Evolutionary conservation across 108 stramenopile genomes (phyloP), one percentile per base, ranked within the genome.

Genomic region (Nannochloropsis salina): DNA sequence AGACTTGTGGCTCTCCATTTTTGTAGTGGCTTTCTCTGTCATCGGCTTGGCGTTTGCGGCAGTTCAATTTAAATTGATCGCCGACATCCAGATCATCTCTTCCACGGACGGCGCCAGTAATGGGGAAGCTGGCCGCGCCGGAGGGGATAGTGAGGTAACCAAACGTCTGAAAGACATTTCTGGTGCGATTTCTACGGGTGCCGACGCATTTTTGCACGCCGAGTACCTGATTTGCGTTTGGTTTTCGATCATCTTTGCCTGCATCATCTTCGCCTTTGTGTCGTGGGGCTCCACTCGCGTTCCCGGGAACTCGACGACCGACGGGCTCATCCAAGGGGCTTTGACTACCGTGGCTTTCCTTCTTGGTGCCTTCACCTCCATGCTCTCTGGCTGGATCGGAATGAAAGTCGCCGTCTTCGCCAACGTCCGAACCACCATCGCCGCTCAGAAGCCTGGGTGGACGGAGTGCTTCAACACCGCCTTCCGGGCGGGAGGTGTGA

Each of bases 361-460:
- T 79, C 89, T 98, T 31, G 98, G 98, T 83, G 97, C 97, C 80
- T n/a, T 90, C 79, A 92, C 96, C 41, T 95, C 95, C 21, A 95
- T 93, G 41, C 22, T 89, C 15, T 88, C 94, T 42, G 95, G 97
- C 90, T 88, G 95, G 94, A 93, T 97, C 86, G 98, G 98, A 81
- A 99, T 99, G 98, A 95, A 96, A 93, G 96, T 98, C 42, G 98
- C 98, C 79, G 96, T 97, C 80, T 95, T 93, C 90, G 94, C 96
- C 83, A 99, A 97, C 87, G 97, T 97, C 42, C 95, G 97, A 85
- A 98, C 97, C 51, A 97, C 97, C 61, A 91, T 97, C 81, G 92
- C 93, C 42, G 97, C 97, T 21, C 90, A 88, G 87, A 84, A 47
- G 41, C 81, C 45, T 8, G 91, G 96, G 93, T 96, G 94, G 93